These are phyloP conservation scores for Penicillium sclerotiorum DNA, from an alignment of 2,329 filamentous ascomycete species.

Conservation along the genomic window DNA sequence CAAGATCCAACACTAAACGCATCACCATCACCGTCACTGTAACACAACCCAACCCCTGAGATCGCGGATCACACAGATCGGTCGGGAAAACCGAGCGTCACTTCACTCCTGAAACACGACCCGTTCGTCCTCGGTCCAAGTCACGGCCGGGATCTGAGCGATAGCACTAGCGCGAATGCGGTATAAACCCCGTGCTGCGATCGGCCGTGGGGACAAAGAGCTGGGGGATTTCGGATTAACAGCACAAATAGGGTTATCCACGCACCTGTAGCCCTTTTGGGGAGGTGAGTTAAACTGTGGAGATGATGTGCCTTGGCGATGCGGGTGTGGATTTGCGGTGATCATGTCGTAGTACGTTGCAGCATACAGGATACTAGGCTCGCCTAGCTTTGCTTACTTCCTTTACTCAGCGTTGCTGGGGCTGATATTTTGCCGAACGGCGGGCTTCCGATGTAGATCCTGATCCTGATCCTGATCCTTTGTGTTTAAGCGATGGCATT, in stretches of 20 bases:
- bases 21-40: too few relatives aligned
- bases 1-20: too few relatives aligned
- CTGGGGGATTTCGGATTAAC: too few relatives aligned
- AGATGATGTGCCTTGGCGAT: background rate
- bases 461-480: conserved; percentile 3
- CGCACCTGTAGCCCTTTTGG: background rate
- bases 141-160: conserved; percentile 16
- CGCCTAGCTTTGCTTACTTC: too few relatives aligned
- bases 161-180: conserved; percentile 5
- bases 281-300: background rate
- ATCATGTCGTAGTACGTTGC: too few relatives aligned
- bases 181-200: conserved; percentile 27
- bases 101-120: conserved; percentile 26
- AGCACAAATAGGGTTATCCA: too few relatives aligned
- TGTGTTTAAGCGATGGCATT: too few relatives aligned
- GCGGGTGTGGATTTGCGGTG: background rate
- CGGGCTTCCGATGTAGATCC: background rate
- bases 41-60: conserved; percentile 6
- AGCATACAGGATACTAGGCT: too few relatives aligned
- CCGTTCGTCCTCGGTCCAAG: conserved; percentile 23
- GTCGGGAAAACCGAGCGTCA: conserved; percentile 5
- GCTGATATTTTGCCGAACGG: background rate
- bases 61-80: conserved; percentile 18
- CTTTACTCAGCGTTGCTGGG: too few relatives aligned
- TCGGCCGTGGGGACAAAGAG: too few relatives aligned